Evolutionary conservation across 2,329 filamentous ascomycete species (phyloP).

Genomic region (Colletotrichum liriopes): DNA sequence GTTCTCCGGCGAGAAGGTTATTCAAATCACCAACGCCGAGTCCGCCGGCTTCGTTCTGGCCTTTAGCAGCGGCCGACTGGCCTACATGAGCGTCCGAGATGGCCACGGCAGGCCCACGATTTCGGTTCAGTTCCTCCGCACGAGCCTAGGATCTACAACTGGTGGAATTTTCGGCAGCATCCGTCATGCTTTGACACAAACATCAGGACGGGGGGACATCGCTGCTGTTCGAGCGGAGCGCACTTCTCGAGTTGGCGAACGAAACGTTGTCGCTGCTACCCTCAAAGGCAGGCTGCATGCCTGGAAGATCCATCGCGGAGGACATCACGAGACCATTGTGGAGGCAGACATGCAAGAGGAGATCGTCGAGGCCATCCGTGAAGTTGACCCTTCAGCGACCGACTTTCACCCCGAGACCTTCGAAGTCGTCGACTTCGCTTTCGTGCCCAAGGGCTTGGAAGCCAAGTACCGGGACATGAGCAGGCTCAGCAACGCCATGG

Average conservation of each 20-base stretch:
- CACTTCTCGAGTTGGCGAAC: slow-evolving; percentile 82
- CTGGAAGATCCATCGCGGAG: slow-evolving; percentile 92
- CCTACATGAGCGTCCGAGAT: slow-evolving; percentile 89
- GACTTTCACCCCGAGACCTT: slow-evolving; percentile 72
- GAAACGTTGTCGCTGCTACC: slow-evolving; percentile 86
- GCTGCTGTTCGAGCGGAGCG: slow-evolving; percentile 84
- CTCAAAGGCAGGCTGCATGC: slow-evolving; percentile 83
- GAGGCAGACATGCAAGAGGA: slow-evolving; percentile 80
- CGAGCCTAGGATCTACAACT: slow-evolving; percentile 67
- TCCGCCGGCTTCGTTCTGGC: slow-evolving; percentile 87
- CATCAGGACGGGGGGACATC: slow-evolving; percentile 82
- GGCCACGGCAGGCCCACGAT: slow-evolving; percentile 88
- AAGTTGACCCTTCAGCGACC: slow-evolving; percentile 64
- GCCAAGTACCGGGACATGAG: slow-evolving; percentile 66
- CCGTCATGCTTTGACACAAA: slow-evolving; percentile 80
- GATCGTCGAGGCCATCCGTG: slow-evolving; percentile 74
- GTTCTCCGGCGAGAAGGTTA: slow-evolving; percentile 83
- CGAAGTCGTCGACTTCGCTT: slow-evolving; percentile 85
- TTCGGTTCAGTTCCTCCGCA: slow-evolving; percentile 82
- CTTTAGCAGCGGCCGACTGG: slow-evolving; percentile 88
- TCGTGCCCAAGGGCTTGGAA: slow-evolving; percentile 71
- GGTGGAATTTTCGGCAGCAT: slow-evolving; percentile 86
- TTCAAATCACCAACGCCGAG: slow-evolving; percentile 86
- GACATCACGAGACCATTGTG: slow-evolving; percentile 81
- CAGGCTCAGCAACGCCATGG: slow-evolving; percentile 65